These are phyloP conservation scores for Xerocomus brunneocitrinus DNA, from an alignment of 768 basidiomycete genomes.

Conservation along the genomic window DNA sequence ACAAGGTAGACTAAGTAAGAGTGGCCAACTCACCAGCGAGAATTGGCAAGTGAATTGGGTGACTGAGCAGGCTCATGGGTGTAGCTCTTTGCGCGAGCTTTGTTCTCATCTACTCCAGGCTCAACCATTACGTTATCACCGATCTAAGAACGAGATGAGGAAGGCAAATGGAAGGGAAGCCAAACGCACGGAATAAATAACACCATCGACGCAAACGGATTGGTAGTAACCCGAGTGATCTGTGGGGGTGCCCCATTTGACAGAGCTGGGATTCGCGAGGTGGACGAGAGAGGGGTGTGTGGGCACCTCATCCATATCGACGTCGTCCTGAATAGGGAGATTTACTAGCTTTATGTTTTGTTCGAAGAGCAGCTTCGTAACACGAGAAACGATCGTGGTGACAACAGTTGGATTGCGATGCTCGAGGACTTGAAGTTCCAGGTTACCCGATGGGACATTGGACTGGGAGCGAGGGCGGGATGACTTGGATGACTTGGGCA, in stretches of 20 bases:
- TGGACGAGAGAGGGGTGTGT: conserved; percentile 20
- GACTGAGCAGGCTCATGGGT: conserved; percentile 40
- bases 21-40: conserved; percentile 49
- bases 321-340: conserved; percentile 25
- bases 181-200: conserved; percentile 46
- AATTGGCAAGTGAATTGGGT: conserved; percentile 52
- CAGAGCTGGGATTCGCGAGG: conserved; percentile 27
- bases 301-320: conserved; percentile 14
- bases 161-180: neutral
- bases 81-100: conserved; percentile 38
- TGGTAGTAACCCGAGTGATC: conserved; percentile 34
- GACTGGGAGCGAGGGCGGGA: conserved; percentile 16
- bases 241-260: conserved; percentile 32
- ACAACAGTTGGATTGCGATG: conserved; percentile 37
- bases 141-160: conserved; percentile 35
- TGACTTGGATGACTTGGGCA: conserved; percentile 8
- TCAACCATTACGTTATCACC: conserved; percentile 64
- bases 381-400: conserved; percentile 44
- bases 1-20: neutral
- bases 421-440: conserved; percentile 34
- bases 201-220: conserved; percentile 53
- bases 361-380: conserved; percentile 45
- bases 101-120: conserved; percentile 48
- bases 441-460: conserved; percentile 5
- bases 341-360: conserved; percentile 41